A percentile compares a stretch with the other conserved stretches of the same genome.
Evolutionary conservation across 208 protist genomes (phyloP).

Genomic region (Trichomonas tenax): DNA sequence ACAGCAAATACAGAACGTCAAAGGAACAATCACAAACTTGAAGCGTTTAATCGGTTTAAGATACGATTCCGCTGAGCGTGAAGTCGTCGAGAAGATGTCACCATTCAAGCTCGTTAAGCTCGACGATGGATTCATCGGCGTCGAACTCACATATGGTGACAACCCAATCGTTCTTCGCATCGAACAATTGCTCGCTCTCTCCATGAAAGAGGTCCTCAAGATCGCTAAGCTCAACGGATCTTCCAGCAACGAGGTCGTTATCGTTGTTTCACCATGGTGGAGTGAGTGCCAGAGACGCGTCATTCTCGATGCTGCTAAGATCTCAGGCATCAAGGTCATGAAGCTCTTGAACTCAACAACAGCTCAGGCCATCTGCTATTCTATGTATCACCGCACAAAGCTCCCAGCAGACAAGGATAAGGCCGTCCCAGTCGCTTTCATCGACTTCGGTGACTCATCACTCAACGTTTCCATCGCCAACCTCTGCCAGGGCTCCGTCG

Average conservation of each 20-base stretch:
- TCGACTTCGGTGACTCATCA: constrained; percentile 32
- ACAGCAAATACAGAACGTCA: constrained; percentile 29
- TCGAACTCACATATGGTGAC: constrained; percentile 28
- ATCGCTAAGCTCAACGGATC: neutral
- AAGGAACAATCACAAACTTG: constrained; percentile 26
- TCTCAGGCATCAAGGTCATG: constrained; percentile 26
- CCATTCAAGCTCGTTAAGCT: constrained; percentile 18
- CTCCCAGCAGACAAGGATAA: constrained; percentile 14
- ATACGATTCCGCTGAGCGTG: neutral
- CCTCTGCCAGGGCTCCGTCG: constrained; percentile 19
- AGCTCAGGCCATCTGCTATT: constrained; percentile 27
- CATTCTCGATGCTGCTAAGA: constrained; percentile 31
- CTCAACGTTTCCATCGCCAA: constrained; percentile 21
- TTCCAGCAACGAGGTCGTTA: constrained; percentile 22
- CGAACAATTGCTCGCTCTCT: constrained; percentile 19
- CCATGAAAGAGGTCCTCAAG: neutral
- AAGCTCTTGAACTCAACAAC: constrained; percentile 33
- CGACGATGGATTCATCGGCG: constrained; percentile 22
- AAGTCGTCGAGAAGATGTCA: neutral
- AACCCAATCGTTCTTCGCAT: neutral
- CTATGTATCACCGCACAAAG: constrained; percentile 17
- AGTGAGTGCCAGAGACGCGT: constrained; percentile 27
- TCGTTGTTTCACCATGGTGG: constrained; percentile 30
- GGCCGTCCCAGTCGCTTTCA: constrained; percentile 23
- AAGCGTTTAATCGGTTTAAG: constrained; percentile 29